Conservation (phyloP, 1,284 basidiomycete genomes). For the Wallemia mellicola region DNA sequence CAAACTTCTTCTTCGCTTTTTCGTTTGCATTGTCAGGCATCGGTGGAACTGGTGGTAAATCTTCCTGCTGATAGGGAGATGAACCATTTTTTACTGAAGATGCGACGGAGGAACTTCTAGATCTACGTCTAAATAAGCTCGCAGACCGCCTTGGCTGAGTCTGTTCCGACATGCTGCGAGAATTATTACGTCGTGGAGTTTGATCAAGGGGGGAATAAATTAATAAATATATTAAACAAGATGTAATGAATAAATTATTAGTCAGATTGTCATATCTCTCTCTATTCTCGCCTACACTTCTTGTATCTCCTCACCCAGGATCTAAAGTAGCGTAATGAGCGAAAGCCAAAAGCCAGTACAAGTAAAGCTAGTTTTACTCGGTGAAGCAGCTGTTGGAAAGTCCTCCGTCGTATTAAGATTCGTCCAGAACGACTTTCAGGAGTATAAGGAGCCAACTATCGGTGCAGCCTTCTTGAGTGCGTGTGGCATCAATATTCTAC, state of each 20-base stretch:
- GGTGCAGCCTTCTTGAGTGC: slow-evolving; percentile 46
- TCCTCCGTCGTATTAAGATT: slow-evolving; percentile 97
- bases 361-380: slow-evolving; percentile 63
- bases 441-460: slow-evolving; percentile 94
- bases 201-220: not conserved
- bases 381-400: slow-evolving; percentile 95
- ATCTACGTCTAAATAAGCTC: not conserved
- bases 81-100: not conserved
- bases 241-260: no score
- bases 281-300: no score
- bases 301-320: not conserved
- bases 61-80: not conserved
- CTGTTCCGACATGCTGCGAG: not conserved
- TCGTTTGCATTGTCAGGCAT: not conserved
- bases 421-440: slow-evolving; percentile 77
- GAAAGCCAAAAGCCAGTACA: slow-evolving; percentile 36
- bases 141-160: not conserved
- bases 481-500: slow-evolving; percentile 1
- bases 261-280: no score
- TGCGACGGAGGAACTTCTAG: not conserved
- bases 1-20: not conserved
- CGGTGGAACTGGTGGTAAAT: not conserved
- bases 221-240: no score
- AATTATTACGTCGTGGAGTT: not conserved
- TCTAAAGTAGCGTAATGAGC: not conserved